These are phyloP conservation scores for Trichoderma sp. DNA, from an alignment of 2,329 filamentous ascomycete species.

Conservation along the genomic window DNA sequence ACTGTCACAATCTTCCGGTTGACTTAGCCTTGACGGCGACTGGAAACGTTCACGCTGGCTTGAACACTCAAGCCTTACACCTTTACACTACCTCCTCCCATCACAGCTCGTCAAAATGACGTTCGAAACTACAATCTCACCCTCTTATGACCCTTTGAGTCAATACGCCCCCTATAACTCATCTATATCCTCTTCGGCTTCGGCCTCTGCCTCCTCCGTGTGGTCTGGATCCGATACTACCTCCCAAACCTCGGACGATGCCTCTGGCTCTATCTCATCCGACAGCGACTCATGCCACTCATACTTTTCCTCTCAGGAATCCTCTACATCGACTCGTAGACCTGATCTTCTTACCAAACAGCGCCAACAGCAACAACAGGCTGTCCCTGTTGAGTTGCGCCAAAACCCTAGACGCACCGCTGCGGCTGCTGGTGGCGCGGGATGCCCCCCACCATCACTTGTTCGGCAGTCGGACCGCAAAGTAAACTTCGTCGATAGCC, in stretches of 20 bases:
- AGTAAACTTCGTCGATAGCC: slow-evolving; percentile 91
- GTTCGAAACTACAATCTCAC: slow-evolving; percentile 52
- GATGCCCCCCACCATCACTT: slow-evolving; percentile 69
- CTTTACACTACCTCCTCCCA: not conserved
- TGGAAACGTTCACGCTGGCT: slow-evolving; percentile 43
- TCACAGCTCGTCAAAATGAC: slow-evolving; percentile 51
- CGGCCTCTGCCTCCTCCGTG: slow-evolving; percentile 72
- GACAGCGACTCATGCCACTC: slow-evolving; percentile 51
- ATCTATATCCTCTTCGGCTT: slow-evolving; percentile 71
- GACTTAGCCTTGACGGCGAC: slow-evolving; percentile 54
- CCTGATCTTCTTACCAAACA: slow-evolving; percentile 23
- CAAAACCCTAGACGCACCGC: slow-evolving; percentile 62
- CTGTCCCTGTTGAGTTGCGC: slow-evolving; percentile 60
- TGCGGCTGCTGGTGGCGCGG: slow-evolving; percentile 52
- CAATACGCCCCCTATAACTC: slow-evolving; percentile 63
- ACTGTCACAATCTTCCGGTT: slow-evolving; percentile 42
- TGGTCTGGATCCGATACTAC: slow-evolving; percentile 67
- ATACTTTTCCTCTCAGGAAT: slow-evolving; percentile 37
- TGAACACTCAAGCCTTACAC: slow-evolving; percentile 23
- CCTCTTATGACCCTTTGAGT: slow-evolving; percentile 48
- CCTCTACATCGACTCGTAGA: slow-evolving; percentile 10
- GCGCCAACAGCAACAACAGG: slow-evolving; percentile 20
- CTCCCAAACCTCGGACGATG: slow-evolving; percentile 68
- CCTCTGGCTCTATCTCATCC: slow-evolving; percentile 61
- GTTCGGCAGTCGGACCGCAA: slow-evolving; percentile 89